Evolutionary conservation across 495 filamentous ascomycete genomes (phyloP).

Genomic region (Aspergillus sclerotiicarbonarius): DNA sequence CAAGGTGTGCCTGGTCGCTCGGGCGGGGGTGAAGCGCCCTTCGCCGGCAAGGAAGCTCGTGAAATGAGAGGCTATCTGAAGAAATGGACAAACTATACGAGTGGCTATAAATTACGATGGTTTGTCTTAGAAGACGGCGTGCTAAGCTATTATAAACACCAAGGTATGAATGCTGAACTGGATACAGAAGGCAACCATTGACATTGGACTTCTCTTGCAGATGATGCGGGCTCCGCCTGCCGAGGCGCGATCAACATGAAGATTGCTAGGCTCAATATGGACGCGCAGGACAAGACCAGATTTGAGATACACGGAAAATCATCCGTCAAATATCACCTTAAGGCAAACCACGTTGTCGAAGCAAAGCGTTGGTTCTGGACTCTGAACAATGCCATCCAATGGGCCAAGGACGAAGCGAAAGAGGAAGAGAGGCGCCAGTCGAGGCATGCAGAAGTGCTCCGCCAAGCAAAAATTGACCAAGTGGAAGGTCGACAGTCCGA

Average conservation of each 20-base stretch:
- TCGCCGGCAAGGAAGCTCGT: constrained; percentile 79
- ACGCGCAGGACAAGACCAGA: constrained; percentile 90
- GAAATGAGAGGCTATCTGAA: constrained; percentile 99
- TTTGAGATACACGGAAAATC: constrained; percentile 98
- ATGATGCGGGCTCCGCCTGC: constrained; percentile 72
- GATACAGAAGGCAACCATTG: background rate
- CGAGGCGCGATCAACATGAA: constrained; percentile 98
- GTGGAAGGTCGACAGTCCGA: constrained; percentile 38
- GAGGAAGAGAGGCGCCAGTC: constrained; percentile 75
- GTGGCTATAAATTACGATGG: constrained; percentile 93
- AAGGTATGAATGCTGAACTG: constrained; percentile 48
- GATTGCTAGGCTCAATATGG: constrained; percentile 92
- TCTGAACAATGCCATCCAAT: constrained; percentile 97
- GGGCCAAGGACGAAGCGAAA: constrained; percentile 93
- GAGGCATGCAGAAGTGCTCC: constrained; percentile 71
- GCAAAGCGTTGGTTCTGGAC: constrained; percentile 84
- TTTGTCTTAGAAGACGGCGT: constrained; percentile 98
- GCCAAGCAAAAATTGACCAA: constrained; percentile 69
- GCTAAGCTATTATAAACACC: constrained; percentile 97
- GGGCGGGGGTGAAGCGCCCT: constrained; percentile 55
- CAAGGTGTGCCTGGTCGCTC: constrained; percentile 55
- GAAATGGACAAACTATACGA: constrained; percentile 99
- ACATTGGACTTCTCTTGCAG: constrained; percentile 35
- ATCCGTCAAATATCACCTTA: constrained; percentile 97
- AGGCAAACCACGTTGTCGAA: constrained; percentile 82